Base-by-base conservation (phyloP, 2,329 filamentous ascomycete genomes). In the Xylariaceae sp. region DNA sequence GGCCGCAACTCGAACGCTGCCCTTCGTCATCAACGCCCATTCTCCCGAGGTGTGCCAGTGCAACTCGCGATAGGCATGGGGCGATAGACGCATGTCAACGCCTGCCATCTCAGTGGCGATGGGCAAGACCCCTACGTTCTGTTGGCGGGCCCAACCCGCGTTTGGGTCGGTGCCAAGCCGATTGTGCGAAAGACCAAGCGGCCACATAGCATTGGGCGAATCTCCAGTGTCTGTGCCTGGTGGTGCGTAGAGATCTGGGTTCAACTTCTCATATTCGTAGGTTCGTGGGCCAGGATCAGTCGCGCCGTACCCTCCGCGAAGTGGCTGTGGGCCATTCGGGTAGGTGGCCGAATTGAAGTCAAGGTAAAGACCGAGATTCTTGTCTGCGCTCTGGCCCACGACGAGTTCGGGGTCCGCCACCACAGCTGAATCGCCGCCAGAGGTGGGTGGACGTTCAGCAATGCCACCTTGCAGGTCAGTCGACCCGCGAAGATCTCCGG, bases 61-160 rank as follows among this genome's bases (percentile, higher is more conserved):
- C 18, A 87, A 69, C 63, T 87, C 83, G 17, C 84, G 77, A 55
- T 85, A 85, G 0, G 77, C 81, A 22, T 79, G 68, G 0, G 79
- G 74, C n/a, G 73, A 75, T 1, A 84, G 71, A 39, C 79, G 74
- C 81, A 83, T 83, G 56, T 83, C 75, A 1, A 83, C 81, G 41
- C 79, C 80, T 0, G 81, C 80, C 77, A 83, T 82, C 13, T 65
- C 69, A 3, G 67, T 76, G 6, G 78, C 72, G 1, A 62, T 53
- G 2, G 81, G 81, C 52, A 84, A 71, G 10, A 80, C 76, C 1
- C 65, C 66, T 0, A 61, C 67, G 59, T 82, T 82, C 63, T 82
- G 77, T 63, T 82, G 74, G 2, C 78, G 69, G 38, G 79, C 74
- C 80, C 75, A 84, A 14, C 81, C 81, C 0, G 78, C 67, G 40